Conservation (phyloP, 2,329 filamentous ascomycete species). For the Neopestalotiopsis sp. region DNA sequence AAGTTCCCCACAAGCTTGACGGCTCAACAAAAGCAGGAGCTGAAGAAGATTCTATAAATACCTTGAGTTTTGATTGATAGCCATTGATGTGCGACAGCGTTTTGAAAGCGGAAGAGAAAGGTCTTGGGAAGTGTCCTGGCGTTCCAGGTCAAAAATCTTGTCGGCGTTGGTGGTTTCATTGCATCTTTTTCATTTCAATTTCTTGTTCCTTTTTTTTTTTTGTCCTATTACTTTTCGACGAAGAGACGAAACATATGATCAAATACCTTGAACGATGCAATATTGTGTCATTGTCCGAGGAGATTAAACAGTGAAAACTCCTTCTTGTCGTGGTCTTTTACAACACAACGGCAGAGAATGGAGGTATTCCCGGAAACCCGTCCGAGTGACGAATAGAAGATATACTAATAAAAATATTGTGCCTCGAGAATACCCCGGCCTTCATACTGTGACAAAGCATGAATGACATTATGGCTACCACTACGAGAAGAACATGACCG, state of each 20-base stretch:
- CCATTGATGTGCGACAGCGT: not conserved
- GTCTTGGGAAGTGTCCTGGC: not conserved
- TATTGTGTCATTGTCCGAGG: not conserved
- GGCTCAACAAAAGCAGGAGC: conserved; percentile 74
- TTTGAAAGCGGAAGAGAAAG: not conserved
- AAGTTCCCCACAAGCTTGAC: conserved; percentile 86
- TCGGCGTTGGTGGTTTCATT: not conserved
- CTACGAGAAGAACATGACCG: no score
- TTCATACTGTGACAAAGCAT: no score
- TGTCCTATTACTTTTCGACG: not conserved
- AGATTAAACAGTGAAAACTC: not conserved
- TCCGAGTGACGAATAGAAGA: not conserved
- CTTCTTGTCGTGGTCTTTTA: no score
- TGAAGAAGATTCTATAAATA: conserved; percentile 75
- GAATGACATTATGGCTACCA: no score
- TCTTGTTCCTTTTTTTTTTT: not conserved
- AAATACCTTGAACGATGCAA: not conserved
- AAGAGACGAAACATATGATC: not conserved
- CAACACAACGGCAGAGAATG: no score
- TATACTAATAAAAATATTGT: not conserved
- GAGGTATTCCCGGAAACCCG: no score
- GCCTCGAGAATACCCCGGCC: no score
- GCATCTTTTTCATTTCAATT: not conserved
- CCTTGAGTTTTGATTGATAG: not conserved
- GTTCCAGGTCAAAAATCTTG: not conserved